A percentile compares a stretch with the other conserved stretches of the same genome.
Evolutionary conservation across 306 rosid genomes (phyloP).

Genomic region (Gleditsia sinensis): DNA sequence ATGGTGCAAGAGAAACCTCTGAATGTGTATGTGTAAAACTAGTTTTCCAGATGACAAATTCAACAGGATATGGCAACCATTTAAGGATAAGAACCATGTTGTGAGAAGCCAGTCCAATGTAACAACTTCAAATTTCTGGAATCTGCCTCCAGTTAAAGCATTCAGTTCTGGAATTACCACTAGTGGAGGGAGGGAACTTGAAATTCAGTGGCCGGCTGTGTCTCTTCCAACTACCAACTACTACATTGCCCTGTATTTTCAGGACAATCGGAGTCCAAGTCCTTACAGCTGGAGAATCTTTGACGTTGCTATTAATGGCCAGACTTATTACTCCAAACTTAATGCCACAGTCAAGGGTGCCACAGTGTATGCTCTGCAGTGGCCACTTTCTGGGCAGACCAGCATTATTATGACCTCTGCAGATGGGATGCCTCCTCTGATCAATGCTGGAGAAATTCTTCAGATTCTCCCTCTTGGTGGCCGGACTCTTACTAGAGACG

Average conservation of each 20-base stretch:
- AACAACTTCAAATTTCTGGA: conserved; percentile 70
- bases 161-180: conserved; percentile 55
- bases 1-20: too few species aligned
- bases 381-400: conserved; percentile 79
- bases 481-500: conserved; percentile 61
- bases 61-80: conserved; percentile 81
- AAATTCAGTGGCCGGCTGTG: conserved; percentile 67
- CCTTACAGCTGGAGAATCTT: conserved; percentile 78
- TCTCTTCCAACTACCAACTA: conserved; percentile 55
- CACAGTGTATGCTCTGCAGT: conserved; percentile 54
- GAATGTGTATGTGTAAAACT: conserved; percentile 41
- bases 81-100: conserved; percentile 49
- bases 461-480: conserved; percentile 74
- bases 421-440: conserved; percentile 48
- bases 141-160: conserved; percentile 60
- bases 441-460: conserved; percentile 72
- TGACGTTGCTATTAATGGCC: conserved; percentile 58
- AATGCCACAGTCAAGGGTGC: conserved; percentile 64
- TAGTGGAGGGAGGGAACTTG: conserved; percentile 54
- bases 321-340: conserved; percentile 49
- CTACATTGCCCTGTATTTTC: conserved; percentile 79
- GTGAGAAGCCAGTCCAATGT: conserved; percentile 47
- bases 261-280: conserved; percentile 66
- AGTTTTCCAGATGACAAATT: conserved; percentile 87
- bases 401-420: conserved; percentile 54